These are phyloP conservation scores for Adansonia rubrostipa DNA, from an alignment of 441 rosid genomes.

Conservation along the genomic window DNA sequence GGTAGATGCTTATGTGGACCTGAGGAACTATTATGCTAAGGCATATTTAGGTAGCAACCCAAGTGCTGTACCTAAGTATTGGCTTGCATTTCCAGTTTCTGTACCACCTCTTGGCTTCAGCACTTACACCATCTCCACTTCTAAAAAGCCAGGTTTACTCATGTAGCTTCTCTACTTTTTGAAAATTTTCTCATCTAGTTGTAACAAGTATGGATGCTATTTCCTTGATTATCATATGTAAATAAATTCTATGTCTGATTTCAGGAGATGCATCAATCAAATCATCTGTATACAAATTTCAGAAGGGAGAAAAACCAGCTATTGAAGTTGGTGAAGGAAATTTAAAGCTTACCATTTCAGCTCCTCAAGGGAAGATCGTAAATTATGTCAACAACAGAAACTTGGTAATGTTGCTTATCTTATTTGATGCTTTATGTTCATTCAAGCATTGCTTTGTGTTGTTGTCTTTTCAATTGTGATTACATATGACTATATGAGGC, in stretches of 20 bases:
- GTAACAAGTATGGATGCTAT: slow-evolving; percentile 10
- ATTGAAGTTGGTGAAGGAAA: slow-evolving; percentile 77
- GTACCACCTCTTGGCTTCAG: slow-evolving; percentile 96
- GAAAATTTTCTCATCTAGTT: slow-evolving; percentile 21
- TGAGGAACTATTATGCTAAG: slow-evolving; percentile 75
- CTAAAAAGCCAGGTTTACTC: slow-evolving; percentile 66
- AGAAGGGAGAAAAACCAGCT: slow-evolving; percentile 45
- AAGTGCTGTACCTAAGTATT: slow-evolving; percentile 68
- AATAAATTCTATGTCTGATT: slow-evolving; percentile 28
- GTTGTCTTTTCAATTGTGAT: neutral
- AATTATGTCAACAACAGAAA: slow-evolving; percentile 67
- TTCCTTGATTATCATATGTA: slow-evolving; percentile 26
- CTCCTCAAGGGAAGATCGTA: slow-evolving; percentile 44
- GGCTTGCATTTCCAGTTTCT: slow-evolving; percentile 84
- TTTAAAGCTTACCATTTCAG: slow-evolving; percentile 70
- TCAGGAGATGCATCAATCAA: slow-evolving; percentile 56
- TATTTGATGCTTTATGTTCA: slow-evolving; percentile 24
- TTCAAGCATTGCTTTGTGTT: slow-evolving; percentile 22
- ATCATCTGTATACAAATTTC: slow-evolving; percentile 53
- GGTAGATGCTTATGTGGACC: slow-evolving; percentile 52
- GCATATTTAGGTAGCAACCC: slow-evolving; percentile 81
- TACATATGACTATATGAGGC: slow-evolving; percentile 12
- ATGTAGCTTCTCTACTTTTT: slow-evolving; percentile 16
- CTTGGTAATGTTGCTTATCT: slow-evolving; percentile 41
- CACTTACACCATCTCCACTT: slow-evolving; percentile 73